phyloP scores from a whole-genome alignment of 2,329 filamentous ascomycete genomes.

The Parascedosporium putredinis region DNA sequence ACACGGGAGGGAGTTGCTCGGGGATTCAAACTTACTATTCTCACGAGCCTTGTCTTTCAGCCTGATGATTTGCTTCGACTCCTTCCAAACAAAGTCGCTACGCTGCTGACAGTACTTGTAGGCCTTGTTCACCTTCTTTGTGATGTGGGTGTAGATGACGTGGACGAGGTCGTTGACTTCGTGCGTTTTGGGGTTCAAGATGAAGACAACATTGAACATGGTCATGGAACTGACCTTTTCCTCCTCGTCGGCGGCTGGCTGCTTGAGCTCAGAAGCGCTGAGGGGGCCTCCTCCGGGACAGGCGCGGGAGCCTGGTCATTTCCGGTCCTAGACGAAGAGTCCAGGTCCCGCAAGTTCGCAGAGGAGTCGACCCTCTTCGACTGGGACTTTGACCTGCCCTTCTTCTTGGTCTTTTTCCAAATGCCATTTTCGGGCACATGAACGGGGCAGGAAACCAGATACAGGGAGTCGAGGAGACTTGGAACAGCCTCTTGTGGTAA shows the following conservation, averaged over 20 bases:
- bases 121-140: slow-evolving; percentile 85
- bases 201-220: slow-evolving; percentile 97
- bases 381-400: slow-evolving; percentile 10
- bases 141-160: slow-evolving; percentile 72
- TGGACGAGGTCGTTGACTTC: slow-evolving; percentile 69
- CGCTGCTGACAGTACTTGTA: slow-evolving; percentile 88
- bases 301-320: not conserved
- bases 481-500: slow-evolving; percentile 74
- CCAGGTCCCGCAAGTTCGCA: not conserved
- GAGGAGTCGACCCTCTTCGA: slow-evolving; percentile 2
- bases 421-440: slow-evolving; percentile 69
- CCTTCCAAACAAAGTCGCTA: slow-evolving; percentile 82
- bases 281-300: slow-evolving; percentile 11
- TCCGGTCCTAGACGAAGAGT: not conserved
- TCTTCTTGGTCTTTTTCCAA: slow-evolving; percentile 44
- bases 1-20: too few species aligned
- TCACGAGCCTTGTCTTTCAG: slow-evolving; percentile 77
- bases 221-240: slow-evolving; percentile 66
- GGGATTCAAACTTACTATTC: slow-evolving; percentile 34
- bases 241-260: slow-evolving; percentile 30
- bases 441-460: slow-evolving; percentile 74
- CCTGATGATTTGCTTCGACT: slow-evolving; percentile 71
- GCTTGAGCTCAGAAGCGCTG: slow-evolving; percentile 13
- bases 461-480: slow-evolving; percentile 72
- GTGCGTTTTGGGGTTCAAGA: slow-evolving; percentile 68